Evolutionary conservation across 768 basidiomycete genomes (phyloP), one percentile per base, ranked within the genome.

Genomic region (Xerocomellus intermedius): DNA sequence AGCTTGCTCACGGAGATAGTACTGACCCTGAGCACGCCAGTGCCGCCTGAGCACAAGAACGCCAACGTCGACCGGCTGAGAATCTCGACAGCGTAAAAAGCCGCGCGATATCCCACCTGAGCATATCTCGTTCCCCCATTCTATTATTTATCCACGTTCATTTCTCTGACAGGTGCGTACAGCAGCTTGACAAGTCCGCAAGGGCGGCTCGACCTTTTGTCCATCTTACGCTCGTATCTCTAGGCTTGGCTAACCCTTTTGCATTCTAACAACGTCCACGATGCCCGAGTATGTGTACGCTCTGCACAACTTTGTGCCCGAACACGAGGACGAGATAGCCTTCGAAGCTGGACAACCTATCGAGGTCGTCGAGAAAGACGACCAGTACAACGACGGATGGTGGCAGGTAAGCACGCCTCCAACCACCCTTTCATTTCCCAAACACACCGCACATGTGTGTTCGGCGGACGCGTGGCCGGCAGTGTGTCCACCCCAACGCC

Each of bases 311-410:
- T 98, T 98, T 63, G 64, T 74, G 5, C 95, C 97, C 4, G 94
- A 99, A 75, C 84, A 98, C 71, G 90, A 91, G 48, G 97, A 99
- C 72, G 97, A 99, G 73, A 81, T 98, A 37, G 64, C 84, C 1
- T 97, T 98, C 69, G 78, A 74, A 41, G 86, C 85, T 5, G 95
- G 95, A 2, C 93, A 98, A 61, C 78, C 82, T 52, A 92, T 98
- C 62, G 87, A 91, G 65, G 85, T 99, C 28, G 54, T 98, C 39
- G 96, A 98, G 76, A 91, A 84, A 74, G 97, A 98, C 67, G 97
- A 98, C 60, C 73, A 83, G 54, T 98, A 91, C 68, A 83, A 83
- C 19, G 97, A 99, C 71, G 97, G 96, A 17, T 98, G 97, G 97
- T 98, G 93, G 93, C 81, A 84, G 80, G 87, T 86, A 38, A 58